Evolutionary conservation across 352 stramenopile genomes (phyloP), one percentile per base, ranked within the genome.

Genomic region (Albugo candida): DNA sequence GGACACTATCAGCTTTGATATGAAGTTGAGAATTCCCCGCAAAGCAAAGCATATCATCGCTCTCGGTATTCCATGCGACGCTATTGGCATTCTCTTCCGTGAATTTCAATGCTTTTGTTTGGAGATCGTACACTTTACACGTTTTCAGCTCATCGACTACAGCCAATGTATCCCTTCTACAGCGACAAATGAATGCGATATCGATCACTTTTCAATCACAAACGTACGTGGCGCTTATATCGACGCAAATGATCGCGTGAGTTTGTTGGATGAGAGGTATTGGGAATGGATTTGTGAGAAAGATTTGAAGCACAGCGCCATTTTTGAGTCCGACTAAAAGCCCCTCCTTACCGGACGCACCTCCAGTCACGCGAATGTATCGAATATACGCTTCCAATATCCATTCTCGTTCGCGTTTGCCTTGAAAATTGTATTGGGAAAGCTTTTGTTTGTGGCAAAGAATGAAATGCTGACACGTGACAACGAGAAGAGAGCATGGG

Each of bases 1-100:
- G 79, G 42, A 95, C 94, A 40, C 67, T 65, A 13, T 79, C 85
- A 3, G 84, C 93, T 48, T 91, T 92, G 52, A 96, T 93, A 65
- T 82, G 85, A 24, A 97, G 75, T 51, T 83, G 76, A 0, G 66
- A 69, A 47, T 82, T 85, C 14, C 81, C 79, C 4, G 71, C 83
- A 53, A 93, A 96, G 59, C 91, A 97, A 36, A 97, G 52, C 80
- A 96, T 94, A 43, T 97, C 86, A 39, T 96, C 87, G 39, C 86
- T 78, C 50, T 96, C 83, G 8, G 78, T 84, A 67, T 97, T 97
- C 65, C 89, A 97, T n/a, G 80, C 72, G 13, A 94, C 83, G 53
- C 76, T 92, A 51, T 88, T 92, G 8, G 74, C 78, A 20, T 85
- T 70, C 0, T 67, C 73, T 60, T 91, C 75, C 54, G 86, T 61